These are phyloP conservation scores for Citeromyces nyonsensis DNA, from an alignment of 805 yeast genomes.

Conservation along the genomic window DNA sequence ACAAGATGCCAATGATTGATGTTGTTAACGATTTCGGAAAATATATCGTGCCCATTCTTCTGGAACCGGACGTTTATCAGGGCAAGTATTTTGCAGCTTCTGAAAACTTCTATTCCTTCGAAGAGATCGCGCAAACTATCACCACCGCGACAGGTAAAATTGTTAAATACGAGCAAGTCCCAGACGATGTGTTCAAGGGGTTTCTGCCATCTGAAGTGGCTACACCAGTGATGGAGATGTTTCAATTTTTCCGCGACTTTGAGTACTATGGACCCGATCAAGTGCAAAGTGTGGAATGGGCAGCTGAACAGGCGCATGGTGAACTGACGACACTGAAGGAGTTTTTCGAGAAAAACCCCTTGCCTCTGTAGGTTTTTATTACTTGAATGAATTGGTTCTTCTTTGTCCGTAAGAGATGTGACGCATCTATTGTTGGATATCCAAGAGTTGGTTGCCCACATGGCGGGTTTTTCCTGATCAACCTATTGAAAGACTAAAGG, in stretches of 20 bases:
- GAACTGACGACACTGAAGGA: too few species aligned
- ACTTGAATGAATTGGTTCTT: too few species aligned
- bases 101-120: not conserved
- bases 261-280: not conserved
- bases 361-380: too few species aligned
- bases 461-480: too few species aligned
- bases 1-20: not conserved
- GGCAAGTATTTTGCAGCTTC: not conserved
- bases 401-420: too few species aligned
- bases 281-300: too few species aligned
- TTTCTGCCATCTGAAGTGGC: not conserved
- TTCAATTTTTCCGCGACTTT: not conserved
- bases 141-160: not conserved
- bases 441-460: too few species aligned
- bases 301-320: too few species aligned
- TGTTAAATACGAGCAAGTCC: not conserved
- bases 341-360: too few species aligned
- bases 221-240: not conserved
- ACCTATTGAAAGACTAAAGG: too few species aligned
- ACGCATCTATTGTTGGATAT: too few species aligned
- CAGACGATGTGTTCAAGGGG: not conserved
- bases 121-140: not conserved
- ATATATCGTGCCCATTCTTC: not conserved
- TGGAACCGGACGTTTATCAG: not conserved
- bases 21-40: not conserved